Base-by-base conservation (phyloP, 2,329 filamentous ascomycete species). In the Aspergillus pseudonomiae region DNA sequence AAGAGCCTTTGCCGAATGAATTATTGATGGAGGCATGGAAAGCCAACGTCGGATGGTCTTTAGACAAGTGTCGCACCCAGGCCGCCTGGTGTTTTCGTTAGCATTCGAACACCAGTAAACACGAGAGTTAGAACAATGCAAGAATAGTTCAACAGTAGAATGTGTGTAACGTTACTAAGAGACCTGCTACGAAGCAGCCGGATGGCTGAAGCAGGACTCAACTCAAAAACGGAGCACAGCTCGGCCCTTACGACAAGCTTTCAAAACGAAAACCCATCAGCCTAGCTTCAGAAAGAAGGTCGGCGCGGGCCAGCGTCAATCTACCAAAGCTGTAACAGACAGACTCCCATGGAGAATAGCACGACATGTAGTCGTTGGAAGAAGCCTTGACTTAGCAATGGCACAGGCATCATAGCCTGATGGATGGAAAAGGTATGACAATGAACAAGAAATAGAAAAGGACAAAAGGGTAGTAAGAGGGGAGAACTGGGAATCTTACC, bases 81-180 rank as follows among this genome's bases (percentile, higher is more conserved):
- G 91, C 88, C 73, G 95, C 94, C 95, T 98, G 77, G 73, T 69
- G 66, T 66, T 63, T 39, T 67, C 64, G 67, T 77, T 74, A 77
- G 74, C 64, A 69, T 69, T 54, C 62, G 61, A 67, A 67, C 67
- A 74, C 71, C 65, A 73, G 68, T 43, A 28, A 28, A 19, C 11
- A 59, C 63, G 64, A 69, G 65, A 70, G 73, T 65, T 67, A 70
- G 65, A 73, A 69, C 54, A 81, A 61, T 66, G 67, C 70, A 63
- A 82, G 85, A 83, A 66, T 71, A 21, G 59, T 59, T 26, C 60
- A 66, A 57, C 10, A 66, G 50, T 19, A 58, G 39, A 59, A 88
- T 94, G 90, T 99, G 87, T 94, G 94, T 91, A 90, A 91, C 92
- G 91, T 92, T 91, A 98, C 95, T 99, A 99, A 96, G 95, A 98